These are phyloP conservation scores for Neurospora sp. DNA, from an alignment of 495 filamentous ascomycete species.

Conservation along the genomic window DNA sequence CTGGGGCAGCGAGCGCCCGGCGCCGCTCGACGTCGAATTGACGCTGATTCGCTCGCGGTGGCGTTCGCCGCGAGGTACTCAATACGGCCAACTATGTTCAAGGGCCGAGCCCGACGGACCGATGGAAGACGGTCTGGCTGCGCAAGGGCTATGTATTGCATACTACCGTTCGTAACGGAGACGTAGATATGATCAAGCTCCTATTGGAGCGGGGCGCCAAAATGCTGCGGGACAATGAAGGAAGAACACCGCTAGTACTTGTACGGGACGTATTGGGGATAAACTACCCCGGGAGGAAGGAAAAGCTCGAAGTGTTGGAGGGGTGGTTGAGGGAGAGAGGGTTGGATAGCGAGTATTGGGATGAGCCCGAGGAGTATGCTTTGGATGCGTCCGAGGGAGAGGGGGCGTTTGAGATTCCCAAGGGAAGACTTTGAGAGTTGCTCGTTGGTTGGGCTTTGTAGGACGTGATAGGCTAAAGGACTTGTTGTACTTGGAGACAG, in stretches of 20 bases:
- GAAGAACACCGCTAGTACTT: not conserved
- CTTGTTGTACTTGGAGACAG: too few relatives aligned
- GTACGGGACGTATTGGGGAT: not conserved
- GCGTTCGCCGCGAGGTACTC: not conserved
- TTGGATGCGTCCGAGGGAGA: not conserved
- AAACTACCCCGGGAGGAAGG: not conserved
- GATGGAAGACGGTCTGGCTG: too few relatives aligned
- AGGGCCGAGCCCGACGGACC: too few relatives aligned
- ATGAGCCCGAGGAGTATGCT: not conserved
- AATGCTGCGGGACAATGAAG: not conserved
- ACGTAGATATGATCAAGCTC: not conserved
- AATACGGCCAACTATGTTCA: too few relatives aligned
- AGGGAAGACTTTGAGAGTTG: not conserved
- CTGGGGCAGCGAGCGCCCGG: not conserved
- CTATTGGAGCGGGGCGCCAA: not conserved
- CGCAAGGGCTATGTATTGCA: too few relatives aligned
- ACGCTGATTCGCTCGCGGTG: not conserved
- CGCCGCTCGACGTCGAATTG: not conserved
- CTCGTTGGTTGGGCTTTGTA: not conserved
- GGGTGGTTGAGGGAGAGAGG: not conserved
- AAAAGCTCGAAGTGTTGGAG: not conserved
- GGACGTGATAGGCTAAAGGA: not conserved
- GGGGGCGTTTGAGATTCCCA: not conserved
- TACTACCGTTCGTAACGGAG: not conserved
- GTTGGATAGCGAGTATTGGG: not conserved